Conservation (phyloP, 116 monocot genomes). For the Iris pallida region DNA sequence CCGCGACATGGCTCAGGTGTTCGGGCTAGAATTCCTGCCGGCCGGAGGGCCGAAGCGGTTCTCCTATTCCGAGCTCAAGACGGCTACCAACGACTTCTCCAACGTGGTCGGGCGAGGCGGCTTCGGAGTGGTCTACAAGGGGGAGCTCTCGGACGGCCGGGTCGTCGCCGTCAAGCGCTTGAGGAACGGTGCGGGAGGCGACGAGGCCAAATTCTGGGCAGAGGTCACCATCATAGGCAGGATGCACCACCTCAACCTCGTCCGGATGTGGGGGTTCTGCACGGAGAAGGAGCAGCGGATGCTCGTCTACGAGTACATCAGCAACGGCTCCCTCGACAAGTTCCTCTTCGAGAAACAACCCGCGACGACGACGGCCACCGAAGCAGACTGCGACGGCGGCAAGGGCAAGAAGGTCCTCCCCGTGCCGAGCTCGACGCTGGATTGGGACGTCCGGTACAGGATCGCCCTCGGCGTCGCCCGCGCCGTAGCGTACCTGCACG, state of each 20-base stretch:
- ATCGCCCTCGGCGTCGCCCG: conserved; percentile 67
- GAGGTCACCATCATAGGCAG: conserved; percentile 72
- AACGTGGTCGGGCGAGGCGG: conserved; percentile 53
- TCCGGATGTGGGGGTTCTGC: conserved; percentile 83
- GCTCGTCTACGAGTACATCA: conserved; percentile 79
- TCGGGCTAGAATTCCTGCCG: conserved; percentile 61
- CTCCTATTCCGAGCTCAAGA: conserved; percentile 59
- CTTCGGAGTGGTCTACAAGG: conserved; percentile 59
- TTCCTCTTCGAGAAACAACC: conserved; percentile 37
- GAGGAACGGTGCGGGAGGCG: conserved; percentile 30
- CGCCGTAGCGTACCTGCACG: conserved; percentile 71
- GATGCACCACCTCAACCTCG: conserved; percentile 84
- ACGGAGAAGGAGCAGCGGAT: conserved; percentile 65
- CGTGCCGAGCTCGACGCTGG: conserved; percentile 22
- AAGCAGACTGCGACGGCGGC: too few relatives aligned
- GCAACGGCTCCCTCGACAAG: conserved; percentile 67
- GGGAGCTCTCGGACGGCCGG: conserved; percentile 52
- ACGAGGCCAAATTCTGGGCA: conserved; percentile 67
- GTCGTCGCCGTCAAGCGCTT: conserved; percentile 62
- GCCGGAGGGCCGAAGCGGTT: conserved; percentile 59
- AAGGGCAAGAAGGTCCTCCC: neutral
- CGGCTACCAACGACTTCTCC: conserved; percentile 61
- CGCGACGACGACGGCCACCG: too few relatives aligned
- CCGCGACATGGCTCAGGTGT: conserved; percentile 62
- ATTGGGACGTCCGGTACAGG: conserved; percentile 59